Percentiles rank a stretch among this genome's conserved stretches.
Conservation (phyloP, 148 eudicot genomes). For the Spergularia bocconei region DNA sequence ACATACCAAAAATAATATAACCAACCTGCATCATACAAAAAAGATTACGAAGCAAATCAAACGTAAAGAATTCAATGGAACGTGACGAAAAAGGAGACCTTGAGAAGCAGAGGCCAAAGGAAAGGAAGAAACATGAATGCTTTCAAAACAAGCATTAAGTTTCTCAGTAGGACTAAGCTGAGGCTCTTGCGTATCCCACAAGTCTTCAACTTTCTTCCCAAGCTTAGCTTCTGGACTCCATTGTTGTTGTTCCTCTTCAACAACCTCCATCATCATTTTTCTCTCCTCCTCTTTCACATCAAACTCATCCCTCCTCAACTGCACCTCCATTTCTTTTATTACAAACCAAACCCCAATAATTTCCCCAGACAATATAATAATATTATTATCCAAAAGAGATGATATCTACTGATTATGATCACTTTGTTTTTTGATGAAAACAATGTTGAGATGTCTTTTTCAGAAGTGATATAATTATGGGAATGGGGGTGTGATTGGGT, state of each 20-base stretch:
- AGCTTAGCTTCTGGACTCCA: conserved; percentile 78
- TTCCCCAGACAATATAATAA: too few species aligned
- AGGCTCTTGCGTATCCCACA: conserved; percentile 72
- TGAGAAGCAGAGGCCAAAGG: conserved; percentile 60
- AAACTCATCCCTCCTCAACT: conserved; percentile 20
- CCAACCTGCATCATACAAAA: background rate
- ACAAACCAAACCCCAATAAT: too few species aligned
- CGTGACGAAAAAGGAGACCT: conserved; percentile 32
- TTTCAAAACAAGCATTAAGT: conserved; percentile 89
- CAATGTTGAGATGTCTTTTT: too few species aligned
- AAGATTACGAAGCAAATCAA: background rate
- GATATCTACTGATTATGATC: too few species aligned
- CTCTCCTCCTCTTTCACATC: conserved; percentile 8
- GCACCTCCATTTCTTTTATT: conserved; percentile 18
- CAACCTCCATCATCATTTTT: conserved; percentile 4
- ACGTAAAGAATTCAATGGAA: background rate
- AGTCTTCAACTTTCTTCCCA: conserved; percentile 78
- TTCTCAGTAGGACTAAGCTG: conserved; percentile 83
- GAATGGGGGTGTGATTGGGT: background rate
- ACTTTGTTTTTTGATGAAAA: too few species aligned
- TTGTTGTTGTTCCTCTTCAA: too few species aligned
- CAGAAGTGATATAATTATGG: too few species aligned
- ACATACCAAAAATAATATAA: too few species aligned
- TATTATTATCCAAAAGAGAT: too few species aligned
- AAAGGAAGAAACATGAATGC: conserved; percentile 74